These are phyloP conservation scores for Metschnikowia dekortorum DNA, from an alignment of 805 yeast genomes.

Conservation along the genomic window DNA sequence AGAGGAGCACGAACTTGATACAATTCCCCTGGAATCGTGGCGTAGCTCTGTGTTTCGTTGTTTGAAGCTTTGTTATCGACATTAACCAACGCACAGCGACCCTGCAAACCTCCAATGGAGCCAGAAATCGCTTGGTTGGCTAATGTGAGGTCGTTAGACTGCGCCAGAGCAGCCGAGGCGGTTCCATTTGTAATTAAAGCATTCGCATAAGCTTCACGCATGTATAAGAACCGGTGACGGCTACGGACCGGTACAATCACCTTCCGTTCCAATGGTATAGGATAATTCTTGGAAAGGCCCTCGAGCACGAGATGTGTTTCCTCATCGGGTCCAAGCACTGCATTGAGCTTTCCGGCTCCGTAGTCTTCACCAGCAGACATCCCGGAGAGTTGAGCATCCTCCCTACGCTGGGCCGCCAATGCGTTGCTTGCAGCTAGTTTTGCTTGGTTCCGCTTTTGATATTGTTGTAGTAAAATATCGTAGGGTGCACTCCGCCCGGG, in stretches of 20 bases:
- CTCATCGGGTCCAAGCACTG: conserved; percentile 77
- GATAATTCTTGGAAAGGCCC: conserved; percentile 76
- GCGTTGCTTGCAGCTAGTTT: conserved; percentile 81
- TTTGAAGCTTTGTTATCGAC: conserved; percentile 39
- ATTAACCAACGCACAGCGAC: conserved; percentile 73
- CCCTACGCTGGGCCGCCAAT: conserved; percentile 71
- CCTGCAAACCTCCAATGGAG: conserved; percentile 68
- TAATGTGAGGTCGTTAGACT: conserved; percentile 33
- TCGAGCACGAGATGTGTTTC: conserved; percentile 89
- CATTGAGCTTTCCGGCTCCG: conserved; percentile 22
- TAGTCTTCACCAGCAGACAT: conserved; percentile 15
- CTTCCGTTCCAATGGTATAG: conserved; percentile 78
- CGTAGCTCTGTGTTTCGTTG: conserved; percentile 37
- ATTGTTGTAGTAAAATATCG: conserved; percentile 80
- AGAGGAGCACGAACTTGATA: conserved; percentile 45
- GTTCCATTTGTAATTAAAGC: conserved; percentile 65
- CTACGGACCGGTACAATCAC: conserved; percentile 65
- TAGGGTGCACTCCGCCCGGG: conserved; percentile 90
- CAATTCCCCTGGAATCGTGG: conserved; percentile 58
- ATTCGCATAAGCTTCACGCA: conserved; percentile 92
- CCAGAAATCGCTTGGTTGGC: conserved; percentile 47
- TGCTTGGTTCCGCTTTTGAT: conserved; percentile 90
- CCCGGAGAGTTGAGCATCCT: conserved; percentile 47
- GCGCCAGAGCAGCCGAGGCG: conserved; percentile 32
- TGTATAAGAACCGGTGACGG: conserved; percentile 70